Base-by-base conservation (phyloP, 2,329 filamentous ascomycete genomes). In the Botrytis elliptica region DNA sequence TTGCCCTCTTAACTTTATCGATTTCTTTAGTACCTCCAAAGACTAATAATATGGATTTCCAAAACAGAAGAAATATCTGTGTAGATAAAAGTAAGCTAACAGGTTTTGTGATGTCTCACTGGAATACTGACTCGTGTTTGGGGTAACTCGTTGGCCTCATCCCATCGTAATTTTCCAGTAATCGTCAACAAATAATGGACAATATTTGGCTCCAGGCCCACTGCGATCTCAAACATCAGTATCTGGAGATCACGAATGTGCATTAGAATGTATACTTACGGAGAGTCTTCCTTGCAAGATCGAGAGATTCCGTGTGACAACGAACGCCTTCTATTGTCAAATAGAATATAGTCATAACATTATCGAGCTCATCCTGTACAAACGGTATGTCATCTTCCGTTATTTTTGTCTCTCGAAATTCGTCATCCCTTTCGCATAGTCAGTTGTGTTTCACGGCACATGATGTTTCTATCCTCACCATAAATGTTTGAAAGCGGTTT, bases 21-120 rank as follows among this genome's bases (percentile, higher is more conserved):
- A 97, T 87, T 76, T 94, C 91, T 71, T 89, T 82, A 55, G 90
- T 90, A 59, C 94, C 93, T 40, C 96, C 96, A 81, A 98, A 96
- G 1, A 92, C 88, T 3, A 98, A 87, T 25, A 98, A 85, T 14
- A 97, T 89, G 0, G 93, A 91, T 84, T 99, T 99, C 95, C 96
- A 98, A 67, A 97, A 89, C 2, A 98, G 85, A 12, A 98, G 85
- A 71, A 97, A 90, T 59, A 96, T 88, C 87, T 92, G 78, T 16
- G 20, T 14, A 42, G 46, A 73, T 14, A 22, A 8, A 38, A 46
- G 73, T 84, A 63, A 82, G 78, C 63, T 49, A 71, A n/a, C 22
- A 14, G 8, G 6, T 49, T 6, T 25, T 25, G 1, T 36, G 44
- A 42, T 36, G 1, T 64, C 42, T n/a, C 49, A 3, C 5, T 70